Percentiles rank a stretch among this genome's conserved stretches.
These are phyloP conservation scores for Fistulina hepatica DNA, from an alignment of 1,284 basidiomycete genomes.

Conservation along the genomic window DNA sequence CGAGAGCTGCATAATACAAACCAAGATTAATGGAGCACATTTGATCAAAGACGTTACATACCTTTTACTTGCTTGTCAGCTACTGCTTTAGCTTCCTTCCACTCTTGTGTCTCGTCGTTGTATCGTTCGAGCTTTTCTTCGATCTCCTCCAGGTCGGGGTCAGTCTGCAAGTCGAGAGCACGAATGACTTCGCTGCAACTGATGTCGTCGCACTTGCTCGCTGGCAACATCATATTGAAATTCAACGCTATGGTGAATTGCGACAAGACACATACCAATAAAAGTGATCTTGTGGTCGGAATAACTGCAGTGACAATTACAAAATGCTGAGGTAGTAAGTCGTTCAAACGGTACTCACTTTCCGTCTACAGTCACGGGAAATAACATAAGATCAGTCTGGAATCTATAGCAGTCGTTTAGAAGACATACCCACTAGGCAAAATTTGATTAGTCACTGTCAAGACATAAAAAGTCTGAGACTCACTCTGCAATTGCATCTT, in stretches of 20 bases:
- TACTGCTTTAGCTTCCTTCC: conserved; percentile 31
- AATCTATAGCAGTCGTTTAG: not conserved
- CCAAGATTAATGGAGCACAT: not conserved
- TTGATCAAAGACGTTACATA: conserved; percentile 14
- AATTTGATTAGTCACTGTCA: conserved; percentile 3
- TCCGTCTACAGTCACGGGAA: conserved; percentile 28
- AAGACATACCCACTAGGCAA: conserved; percentile 27
- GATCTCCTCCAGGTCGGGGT: conserved; percentile 39
- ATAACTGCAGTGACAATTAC: conserved; percentile 28
- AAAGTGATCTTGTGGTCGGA: conserved; percentile 48
- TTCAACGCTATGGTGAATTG: conserved; percentile 1
- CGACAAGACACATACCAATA: conserved; percentile 29
- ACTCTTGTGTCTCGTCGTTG: conserved; percentile 27
- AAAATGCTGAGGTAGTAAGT: not conserved
- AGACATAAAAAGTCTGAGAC: conserved; percentile 15
- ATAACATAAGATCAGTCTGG: not conserved
- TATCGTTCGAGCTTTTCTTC: conserved; percentile 34
- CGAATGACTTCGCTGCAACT: conserved; percentile 46
- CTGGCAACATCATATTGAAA: conserved; percentile 19
- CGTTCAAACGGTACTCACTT: conserved; percentile 28
- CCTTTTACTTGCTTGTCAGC: conserved; percentile 34
- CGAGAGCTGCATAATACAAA: conserved; percentile 24
- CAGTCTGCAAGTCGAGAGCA: conserved; percentile 38
- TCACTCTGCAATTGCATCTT: conserved; percentile 50
- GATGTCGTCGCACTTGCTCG: conserved; percentile 56